Conservation (phyloP, 2,329 filamentous ascomycete species). For the Monilinia fructicola region DNA sequence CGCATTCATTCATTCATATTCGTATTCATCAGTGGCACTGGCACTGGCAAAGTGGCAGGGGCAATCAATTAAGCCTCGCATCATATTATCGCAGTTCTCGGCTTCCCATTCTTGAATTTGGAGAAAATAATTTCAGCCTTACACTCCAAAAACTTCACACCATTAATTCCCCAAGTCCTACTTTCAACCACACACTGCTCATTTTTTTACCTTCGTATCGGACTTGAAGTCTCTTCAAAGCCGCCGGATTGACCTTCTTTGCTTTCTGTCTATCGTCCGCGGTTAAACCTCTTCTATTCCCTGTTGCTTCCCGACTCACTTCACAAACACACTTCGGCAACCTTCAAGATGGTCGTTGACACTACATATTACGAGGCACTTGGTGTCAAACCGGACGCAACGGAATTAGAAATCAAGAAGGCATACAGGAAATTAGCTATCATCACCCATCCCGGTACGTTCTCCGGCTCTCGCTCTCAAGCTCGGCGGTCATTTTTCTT, state of each 20-base stretch:
- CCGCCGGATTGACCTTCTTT: not conserved
- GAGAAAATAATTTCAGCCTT: slow-evolving; percentile 20
- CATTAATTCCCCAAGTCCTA: not conserved
- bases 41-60: not conserved
- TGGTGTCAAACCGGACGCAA: slow-evolving; percentile 79
- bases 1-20: not conserved
- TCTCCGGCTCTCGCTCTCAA: not conserved
- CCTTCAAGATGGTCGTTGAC: slow-evolving; percentile 37
- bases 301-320: slow-evolving; percentile 1
- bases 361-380: slow-evolving; percentile 63
- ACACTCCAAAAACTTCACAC: not conserved
- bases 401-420: slow-evolving; percentile 94
- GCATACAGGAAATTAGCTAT: slow-evolving; percentile 94
- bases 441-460: slow-evolving; percentile 64
- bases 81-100: slow-evolving; percentile 20
- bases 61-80: slow-evolving; percentile 20
- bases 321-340: not conserved
- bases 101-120: slow-evolving; percentile 14
- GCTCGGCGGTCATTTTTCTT: not conserved
- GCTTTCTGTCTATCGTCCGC: not conserved
- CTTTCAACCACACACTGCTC: too few relatives aligned
- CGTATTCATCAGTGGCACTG: not conserved
- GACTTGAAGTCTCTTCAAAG: not conserved
- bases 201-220: not conserved
- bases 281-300: not conserved